Evolutionary conservation across 371 early-diverging fungal genomes (phyloP), one percentile per base, ranked within the genome.

Genomic region (Dichotomocladium elegans): DNA sequence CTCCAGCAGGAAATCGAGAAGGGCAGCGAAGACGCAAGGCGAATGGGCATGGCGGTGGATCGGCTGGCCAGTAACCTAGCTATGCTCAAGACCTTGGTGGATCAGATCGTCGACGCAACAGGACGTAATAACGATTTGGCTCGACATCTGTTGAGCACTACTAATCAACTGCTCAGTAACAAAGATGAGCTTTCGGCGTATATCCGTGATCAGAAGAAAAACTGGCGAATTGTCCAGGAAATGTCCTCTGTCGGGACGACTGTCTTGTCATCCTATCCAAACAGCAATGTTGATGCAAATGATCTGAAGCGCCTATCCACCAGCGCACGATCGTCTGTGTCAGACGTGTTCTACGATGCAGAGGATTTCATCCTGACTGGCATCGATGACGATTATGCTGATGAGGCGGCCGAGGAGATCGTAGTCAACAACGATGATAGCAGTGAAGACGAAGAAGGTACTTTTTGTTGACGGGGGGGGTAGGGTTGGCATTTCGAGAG

Each of bases 331-430:
- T 54, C 60, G 2, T 66, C 66, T 3, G 47, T 56, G 2, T 64
- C 71, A 4, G 82, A 83, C 19, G 61, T 67, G 21, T 87, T 83
- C 60, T 85, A 61, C 59, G 88, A 88, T 59, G 86, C 86, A 25
- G 75, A 83, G 51, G 86, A 82, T 58, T 61, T 64, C 22, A 52
- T 66, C 2, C 46, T 77, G 27, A 53, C 54, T 11, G 55, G 42
- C 4, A 69, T 58, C 57, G 72, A 70, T 27, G 72, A 68, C 37
- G 72, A 66, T n/a, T 60, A 45, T 26, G 47, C 26, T 4, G 22
- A 46, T 17, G 66, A 61, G 15, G 58, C 58, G 8, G 61, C 33
- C 11, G 63, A 66, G n/a, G 58, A 53, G 31, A 60, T 11, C 6
- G 45, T 28, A 8, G 49, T 21, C 17, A 33, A n/a, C 14, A 41